Percentiles rank a stretch among this genome's conserved stretches.
Evolutionary conservation across 2,329 filamentous ascomycete species (phyloP).

Genomic region (Colletotrichum orchidophilum): DNA sequence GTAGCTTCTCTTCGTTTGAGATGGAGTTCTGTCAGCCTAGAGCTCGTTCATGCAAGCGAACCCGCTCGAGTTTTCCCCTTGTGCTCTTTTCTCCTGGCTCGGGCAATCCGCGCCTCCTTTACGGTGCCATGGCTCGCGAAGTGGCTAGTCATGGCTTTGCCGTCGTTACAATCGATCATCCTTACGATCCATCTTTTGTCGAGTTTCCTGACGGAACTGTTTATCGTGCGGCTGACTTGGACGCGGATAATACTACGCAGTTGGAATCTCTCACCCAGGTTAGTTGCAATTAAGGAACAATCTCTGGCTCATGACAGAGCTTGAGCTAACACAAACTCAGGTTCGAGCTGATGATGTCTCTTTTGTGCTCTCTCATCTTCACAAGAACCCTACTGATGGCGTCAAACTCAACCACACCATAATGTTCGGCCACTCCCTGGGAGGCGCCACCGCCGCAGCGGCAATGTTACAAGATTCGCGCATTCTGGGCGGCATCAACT

Average conservation of each 20-base stretch:
- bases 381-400: slow-evolving; percentile 37
- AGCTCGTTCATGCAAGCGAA: background rate
- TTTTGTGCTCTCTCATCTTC: slow-evolving; percentile 48
- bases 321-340: slow-evolving; percentile 26
- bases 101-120: slow-evolving; percentile 52
- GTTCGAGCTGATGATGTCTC: slow-evolving; percentile 47
- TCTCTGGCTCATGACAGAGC: background rate
- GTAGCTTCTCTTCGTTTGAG: slow-evolving; percentile 40
- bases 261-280: slow-evolving; percentile 37
- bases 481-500: slow-evolving; percentile 48
- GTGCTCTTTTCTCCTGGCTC: slow-evolving; percentile 57
- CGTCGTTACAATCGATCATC: slow-evolving; percentile 59
- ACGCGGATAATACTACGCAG: slow-evolving; percentile 31
- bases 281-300: background rate
- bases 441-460: slow-evolving; percentile 48
- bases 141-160: slow-evolving; percentile 56
- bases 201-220: slow-evolving; percentile 55
- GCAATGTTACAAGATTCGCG: slow-evolving; percentile 43
- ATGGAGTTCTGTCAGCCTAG: slow-evolving; percentile 39
- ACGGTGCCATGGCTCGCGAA: slow-evolving; percentile 53
- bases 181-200: slow-evolving; percentile 54
- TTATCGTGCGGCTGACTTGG: slow-evolving; percentile 30
- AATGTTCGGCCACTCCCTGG: slow-evolving; percentile 51
- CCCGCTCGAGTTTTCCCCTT: slow-evolving; percentile 31
- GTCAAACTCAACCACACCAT: slow-evolving; percentile 42